A percentile compares a stretch with the other conserved stretches of the same genome.
phyloP scores from a whole-genome alignment of 2,329 filamentous ascomycete species.

The Pseudogymnoascus sp. region DNA sequence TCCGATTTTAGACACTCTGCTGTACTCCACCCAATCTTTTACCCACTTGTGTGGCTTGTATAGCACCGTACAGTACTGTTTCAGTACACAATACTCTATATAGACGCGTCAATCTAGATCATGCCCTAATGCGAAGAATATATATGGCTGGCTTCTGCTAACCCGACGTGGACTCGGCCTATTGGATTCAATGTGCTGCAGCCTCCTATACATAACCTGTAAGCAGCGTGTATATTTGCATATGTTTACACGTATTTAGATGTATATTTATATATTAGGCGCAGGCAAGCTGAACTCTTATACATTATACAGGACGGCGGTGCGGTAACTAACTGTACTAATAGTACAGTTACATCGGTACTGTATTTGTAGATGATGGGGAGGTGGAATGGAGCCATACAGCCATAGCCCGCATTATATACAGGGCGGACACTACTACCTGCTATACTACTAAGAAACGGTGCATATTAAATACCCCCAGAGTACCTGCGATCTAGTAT shows the following conservation, averaged over 20 bases:
- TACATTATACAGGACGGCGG: not conserved
- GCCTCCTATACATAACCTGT: not conserved
- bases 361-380: not conserved
- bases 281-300: not conserved
- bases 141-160: not conserved
- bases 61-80: too few relatives aligned
- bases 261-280: not conserved
- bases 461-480: not conserved
- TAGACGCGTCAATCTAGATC: not conserved
- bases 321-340: not conserved
- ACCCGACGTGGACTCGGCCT: not conserved
- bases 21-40: not conserved
- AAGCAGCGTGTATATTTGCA: not conserved
- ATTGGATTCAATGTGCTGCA: not conserved
- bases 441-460: not conserved
- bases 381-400: not conserved
- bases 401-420: not conserved
- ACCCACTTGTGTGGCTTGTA: not conserved
- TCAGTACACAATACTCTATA: not conserved
- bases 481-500: not conserved
- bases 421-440: not conserved
- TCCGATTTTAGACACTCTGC: not conserved
- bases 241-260: not conserved
- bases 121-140: constrained; percentile 4
- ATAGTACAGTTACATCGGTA: not conserved